Conservation (phyloP, 768 basidiomycete species). For the Astraeus odoratus region DNA sequence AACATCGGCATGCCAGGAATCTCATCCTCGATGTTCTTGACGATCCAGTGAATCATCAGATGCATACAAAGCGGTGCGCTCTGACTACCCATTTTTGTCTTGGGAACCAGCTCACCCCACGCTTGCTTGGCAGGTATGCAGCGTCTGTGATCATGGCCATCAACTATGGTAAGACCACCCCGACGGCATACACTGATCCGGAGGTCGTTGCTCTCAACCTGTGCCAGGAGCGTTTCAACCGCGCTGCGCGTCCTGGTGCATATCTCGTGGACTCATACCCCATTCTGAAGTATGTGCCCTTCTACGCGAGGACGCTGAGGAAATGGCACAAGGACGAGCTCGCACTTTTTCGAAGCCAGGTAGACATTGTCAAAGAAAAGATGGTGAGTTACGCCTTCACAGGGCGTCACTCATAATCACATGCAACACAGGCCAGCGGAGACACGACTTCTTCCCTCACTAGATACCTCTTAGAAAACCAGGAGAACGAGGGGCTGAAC, state of each 20-base stretch:
- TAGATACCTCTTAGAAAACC: slow-evolving; percentile 31
- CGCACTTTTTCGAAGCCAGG: slow-evolving; percentile 24
- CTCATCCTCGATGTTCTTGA: slow-evolving; percentile 29
- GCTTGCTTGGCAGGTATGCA: slow-evolving; percentile 25
- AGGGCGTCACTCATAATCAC: not conserved
- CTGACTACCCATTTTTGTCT: not conserved
- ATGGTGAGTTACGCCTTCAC: slow-evolving; percentile 16
- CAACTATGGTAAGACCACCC: slow-evolving; percentile 35
- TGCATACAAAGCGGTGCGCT: slow-evolving; percentile 27
- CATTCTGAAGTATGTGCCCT: slow-evolving; percentile 17
- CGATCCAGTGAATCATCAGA: slow-evolving; percentile 26
- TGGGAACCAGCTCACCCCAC: not conserved
- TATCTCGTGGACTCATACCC: slow-evolving; percentile 24
- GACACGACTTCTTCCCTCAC: slow-evolving; percentile 27
- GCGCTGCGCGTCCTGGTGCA: slow-evolving; percentile 16
- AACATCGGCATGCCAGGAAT: slow-evolving; percentile 26
- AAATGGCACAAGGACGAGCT: slow-evolving; percentile 43
- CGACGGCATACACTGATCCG: slow-evolving; percentile 31
- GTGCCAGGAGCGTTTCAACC: slow-evolving; percentile 20
- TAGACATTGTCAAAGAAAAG: slow-evolving; percentile 21
- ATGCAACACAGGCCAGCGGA: slow-evolving; percentile 17
- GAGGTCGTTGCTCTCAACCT: slow-evolving; percentile 26
- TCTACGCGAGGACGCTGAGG: slow-evolving; percentile 43
- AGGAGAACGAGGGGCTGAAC: slow-evolving; percentile 23
- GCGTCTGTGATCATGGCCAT: slow-evolving; percentile 33